Evolutionary conservation across 1,139 yeast species (phyloP).

Genomic region (Candida tunisiensis): DNA sequence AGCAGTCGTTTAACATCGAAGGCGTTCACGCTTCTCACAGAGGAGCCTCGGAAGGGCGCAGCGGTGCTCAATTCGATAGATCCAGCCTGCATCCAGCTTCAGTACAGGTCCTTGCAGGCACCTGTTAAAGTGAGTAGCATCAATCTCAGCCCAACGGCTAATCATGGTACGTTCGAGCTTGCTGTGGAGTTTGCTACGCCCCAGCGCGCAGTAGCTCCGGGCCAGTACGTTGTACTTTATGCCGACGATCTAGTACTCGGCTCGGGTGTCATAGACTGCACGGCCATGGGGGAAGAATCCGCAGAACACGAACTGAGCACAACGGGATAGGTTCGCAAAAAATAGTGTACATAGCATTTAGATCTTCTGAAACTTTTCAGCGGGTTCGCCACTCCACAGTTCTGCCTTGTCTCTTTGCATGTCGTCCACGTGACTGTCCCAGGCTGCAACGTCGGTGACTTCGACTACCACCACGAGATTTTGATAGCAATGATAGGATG

Average conservation of each 20-base stretch:
- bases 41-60: conserved; percentile 8
- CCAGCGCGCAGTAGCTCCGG: conserved; percentile 75
- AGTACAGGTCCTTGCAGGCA: conserved; percentile 53
- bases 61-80: conserved; percentile 4
- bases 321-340: no score
- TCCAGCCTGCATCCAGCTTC: conserved; percentile 29
- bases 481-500: conserved; percentile 3
- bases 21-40: conserved; percentile 35
- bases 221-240: conserved; percentile 72
- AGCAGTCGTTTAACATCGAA: conserved; percentile 26
- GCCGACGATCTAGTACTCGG: conserved; percentile 55
- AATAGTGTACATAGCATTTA: neutral
- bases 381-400: no score
- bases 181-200: conserved; percentile 23
- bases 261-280: conserved; percentile 54
- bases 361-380: neutral
- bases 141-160: conserved; percentile 2
- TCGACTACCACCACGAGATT: neutral
- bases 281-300: no score
- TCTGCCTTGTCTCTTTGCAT: no score
- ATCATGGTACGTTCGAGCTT: conserved; percentile 5
- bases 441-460: no score
- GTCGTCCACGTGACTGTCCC: no score
- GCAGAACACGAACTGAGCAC: no score
- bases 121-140: conserved; percentile 24